Conservation (phyloP, 768 basidiomycete genomes). For the Neoboletus brunneissimus region DNA sequence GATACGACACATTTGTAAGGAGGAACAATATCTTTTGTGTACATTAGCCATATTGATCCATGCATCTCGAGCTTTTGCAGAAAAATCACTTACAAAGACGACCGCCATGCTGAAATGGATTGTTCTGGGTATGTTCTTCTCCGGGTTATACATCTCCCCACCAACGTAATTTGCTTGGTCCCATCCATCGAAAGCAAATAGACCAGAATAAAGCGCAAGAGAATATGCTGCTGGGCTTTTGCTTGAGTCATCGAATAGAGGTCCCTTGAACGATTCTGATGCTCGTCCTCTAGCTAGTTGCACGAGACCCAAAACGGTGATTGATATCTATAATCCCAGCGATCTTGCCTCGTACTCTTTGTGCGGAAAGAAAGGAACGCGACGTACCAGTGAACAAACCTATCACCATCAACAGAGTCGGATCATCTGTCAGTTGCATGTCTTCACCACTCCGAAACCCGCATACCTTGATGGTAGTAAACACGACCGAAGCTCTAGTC, state of each 20-base stretch:
- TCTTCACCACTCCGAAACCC: conserved; percentile 1
- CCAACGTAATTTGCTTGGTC: conserved; percentile 91
- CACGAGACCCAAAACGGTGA: conserved; percentile 76
- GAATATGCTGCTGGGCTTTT: conserved; percentile 82
- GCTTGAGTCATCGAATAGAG: conserved; percentile 73
- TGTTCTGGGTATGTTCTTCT: conserved; percentile 82
- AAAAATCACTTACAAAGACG: conserved; percentile 55
- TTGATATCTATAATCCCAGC: conserved; percentile 47
- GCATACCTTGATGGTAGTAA: conserved; percentile 80
- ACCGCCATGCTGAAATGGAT: conserved; percentile 89
- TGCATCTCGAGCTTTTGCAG: background rate
- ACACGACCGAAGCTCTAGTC: conserved; percentile 78
- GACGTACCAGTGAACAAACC: conserved; percentile 64
- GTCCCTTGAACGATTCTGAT: conserved; percentile 61
- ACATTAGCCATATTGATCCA: conserved; percentile 1
- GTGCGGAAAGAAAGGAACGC: background rate
- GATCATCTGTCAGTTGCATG: background rate
- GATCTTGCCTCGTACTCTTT: background rate
- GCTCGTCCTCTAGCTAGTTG: conserved; percentile 70
- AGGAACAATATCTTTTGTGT: conserved; percentile 64
- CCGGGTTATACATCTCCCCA: conserved; percentile 79
- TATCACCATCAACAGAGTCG: conserved; percentile 21
- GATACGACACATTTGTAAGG: conserved; percentile 85
- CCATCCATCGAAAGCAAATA: conserved; percentile 98
- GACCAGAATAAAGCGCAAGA: conserved; percentile 89